These are phyloP conservation scores for Alternaria incomplexa DNA, from an alignment of 2,329 filamentous ascomycete species.

Conservation along the genomic window DNA sequence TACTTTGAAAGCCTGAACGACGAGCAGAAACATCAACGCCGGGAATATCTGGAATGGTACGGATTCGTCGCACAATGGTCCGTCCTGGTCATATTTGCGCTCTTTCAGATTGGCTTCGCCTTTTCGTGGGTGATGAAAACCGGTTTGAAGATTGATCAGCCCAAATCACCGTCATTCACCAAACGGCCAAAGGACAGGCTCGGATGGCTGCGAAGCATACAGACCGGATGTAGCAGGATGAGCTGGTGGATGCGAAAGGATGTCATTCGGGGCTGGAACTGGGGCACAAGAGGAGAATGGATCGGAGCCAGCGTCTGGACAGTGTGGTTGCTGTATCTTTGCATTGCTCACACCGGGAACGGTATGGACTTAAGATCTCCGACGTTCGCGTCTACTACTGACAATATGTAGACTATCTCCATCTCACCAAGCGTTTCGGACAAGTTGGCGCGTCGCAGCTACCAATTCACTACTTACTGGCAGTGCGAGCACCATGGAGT, in stretches of 20 bases:
- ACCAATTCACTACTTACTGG: constrained; percentile 65
- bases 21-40: constrained; percentile 57
- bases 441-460: constrained; percentile 65
- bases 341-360: constrained; percentile 58
- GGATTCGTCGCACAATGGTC: constrained; percentile 64
- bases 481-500: constrained; percentile 58
- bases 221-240: constrained; percentile 33
- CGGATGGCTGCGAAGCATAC: constrained; percentile 32
- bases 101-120: constrained; percentile 51
- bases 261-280: constrained; percentile 51
- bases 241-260: constrained; percentile 57
- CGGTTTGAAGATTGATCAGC: constrained; percentile 40
- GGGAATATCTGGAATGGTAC: constrained; percentile 61
- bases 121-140: constrained; percentile 38
- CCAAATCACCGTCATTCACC: constrained; percentile 52
- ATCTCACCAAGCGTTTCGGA: constrained; percentile 67
- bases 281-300: constrained; percentile 61
- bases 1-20: constrained; percentile 60
- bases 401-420: constrained; percentile 61
- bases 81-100: constrained; percentile 53
- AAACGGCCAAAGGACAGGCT: constrained; percentile 31
- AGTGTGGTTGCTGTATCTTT: constrained; percentile 59
- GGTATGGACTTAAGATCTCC: constrained; percentile 51
- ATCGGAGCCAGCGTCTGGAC: constrained; percentile 57
- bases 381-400: neutral